Evolutionary conservation across 768 basidiomycete genomes (phyloP).

Genomic region (Suillus weaverae): DNA sequence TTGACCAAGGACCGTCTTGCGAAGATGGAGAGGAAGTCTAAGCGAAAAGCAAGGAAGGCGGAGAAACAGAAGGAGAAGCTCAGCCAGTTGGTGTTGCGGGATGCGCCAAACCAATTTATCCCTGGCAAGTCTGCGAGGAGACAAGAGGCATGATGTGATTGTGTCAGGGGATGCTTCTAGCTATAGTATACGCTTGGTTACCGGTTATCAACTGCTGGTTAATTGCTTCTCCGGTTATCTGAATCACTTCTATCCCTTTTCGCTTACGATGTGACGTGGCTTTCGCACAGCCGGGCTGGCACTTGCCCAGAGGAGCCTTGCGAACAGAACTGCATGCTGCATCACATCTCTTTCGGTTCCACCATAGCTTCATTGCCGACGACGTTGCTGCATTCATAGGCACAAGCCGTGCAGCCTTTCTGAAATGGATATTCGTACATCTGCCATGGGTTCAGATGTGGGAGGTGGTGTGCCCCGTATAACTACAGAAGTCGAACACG

Average conservation of each 20-base stretch:
- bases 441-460: not conserved
- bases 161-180: not conserved
- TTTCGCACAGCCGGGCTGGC: not conserved
- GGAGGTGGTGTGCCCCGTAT: not conserved
- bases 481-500: not conserved
- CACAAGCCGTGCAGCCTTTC: not conserved
- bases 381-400: not conserved
- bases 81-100: constrained; percentile 49
- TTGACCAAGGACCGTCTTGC: constrained; percentile 39
- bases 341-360: not conserved
- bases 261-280: not conserved
- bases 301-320: not conserved
- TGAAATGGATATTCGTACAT: not conserved
- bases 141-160: constrained; percentile 1
- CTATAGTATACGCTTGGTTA: not conserved
- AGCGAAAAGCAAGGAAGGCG: constrained; percentile 45
- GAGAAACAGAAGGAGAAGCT: constrained; percentile 54
- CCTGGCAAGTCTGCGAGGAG: constrained; percentile 31
- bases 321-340: not conserved
- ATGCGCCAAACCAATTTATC: constrained; percentile 60
- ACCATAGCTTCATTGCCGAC: not conserved
- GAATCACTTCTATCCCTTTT: not conserved
- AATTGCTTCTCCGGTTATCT: not conserved
- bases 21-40: constrained; percentile 33
- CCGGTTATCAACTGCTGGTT: not conserved